phyloP scores from a whole-genome alignment of 352 stramenopile genomes.

The Phytophthora cryptogea region DNA sequence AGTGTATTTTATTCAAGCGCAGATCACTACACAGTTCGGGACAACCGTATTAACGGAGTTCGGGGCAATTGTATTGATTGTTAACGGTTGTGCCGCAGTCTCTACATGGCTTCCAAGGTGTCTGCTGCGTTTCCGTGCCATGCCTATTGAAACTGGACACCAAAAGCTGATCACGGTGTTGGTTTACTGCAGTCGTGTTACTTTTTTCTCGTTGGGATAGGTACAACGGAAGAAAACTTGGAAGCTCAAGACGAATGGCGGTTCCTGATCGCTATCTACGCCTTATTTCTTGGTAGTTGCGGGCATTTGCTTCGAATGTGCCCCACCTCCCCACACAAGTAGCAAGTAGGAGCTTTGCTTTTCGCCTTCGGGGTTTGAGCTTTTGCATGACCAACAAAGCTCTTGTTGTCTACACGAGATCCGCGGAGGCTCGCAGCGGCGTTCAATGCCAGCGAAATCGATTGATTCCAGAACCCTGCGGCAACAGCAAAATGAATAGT shows the following conservation, averaged over 20 bases:
- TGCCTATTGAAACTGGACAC: too few species aligned
- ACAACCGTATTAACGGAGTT: too few species aligned
- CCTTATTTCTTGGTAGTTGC: constrained; percentile 15
- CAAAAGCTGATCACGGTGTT: too few species aligned
- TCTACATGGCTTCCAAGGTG: too few species aligned
- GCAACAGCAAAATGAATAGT: not conserved
- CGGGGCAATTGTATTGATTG: too few species aligned
- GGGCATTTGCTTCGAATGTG: constrained; percentile 22
- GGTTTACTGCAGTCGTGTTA: too few species aligned
- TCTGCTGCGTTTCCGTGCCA: too few species aligned
- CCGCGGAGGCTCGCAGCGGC: constrained; percentile 11
- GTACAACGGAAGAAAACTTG: too few species aligned
- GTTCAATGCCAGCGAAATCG: constrained; percentile 28
- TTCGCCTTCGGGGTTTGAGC: not conserved
- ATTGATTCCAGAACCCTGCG: constrained; percentile 32
- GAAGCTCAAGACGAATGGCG: not conserved
- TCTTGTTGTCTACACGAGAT: not conserved
- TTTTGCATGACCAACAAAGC: not conserved
- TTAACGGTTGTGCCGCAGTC: too few species aligned
- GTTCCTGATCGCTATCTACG: not conserved
- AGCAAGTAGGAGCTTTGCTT: constrained; percentile 17
- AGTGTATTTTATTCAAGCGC: too few species aligned
- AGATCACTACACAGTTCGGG: too few species aligned
- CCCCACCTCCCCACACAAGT: constrained; percentile 18
- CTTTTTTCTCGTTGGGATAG: too few species aligned